Conservation (phyloP, 2,329 filamentous ascomycete species). For the Fusarium transvaalense region DNA sequence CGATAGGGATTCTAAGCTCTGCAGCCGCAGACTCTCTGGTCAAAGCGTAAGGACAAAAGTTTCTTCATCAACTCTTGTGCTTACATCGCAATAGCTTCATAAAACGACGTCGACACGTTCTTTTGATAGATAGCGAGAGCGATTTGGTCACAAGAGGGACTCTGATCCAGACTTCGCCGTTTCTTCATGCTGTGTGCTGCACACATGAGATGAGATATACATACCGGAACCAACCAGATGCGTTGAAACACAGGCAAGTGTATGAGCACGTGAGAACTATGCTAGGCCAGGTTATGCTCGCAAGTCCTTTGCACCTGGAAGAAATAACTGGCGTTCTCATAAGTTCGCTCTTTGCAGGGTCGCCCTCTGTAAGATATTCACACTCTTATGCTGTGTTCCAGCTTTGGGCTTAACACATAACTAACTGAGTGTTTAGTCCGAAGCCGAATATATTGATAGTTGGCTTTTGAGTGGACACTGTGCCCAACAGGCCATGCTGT, state of each 20-base stretch:
- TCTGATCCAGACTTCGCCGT: slow-evolving; percentile 53
- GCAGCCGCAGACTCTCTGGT: slow-evolving; percentile 24
- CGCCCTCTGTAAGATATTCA: slow-evolving; percentile 34
- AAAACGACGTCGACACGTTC: slow-evolving; percentile 18
- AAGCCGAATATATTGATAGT: slow-evolving; percentile 57
- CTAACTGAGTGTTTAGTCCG: slow-evolving; percentile 22
- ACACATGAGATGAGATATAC: slow-evolving; percentile 54
- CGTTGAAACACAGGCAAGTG: slow-evolving; percentile 51
- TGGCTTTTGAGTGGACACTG: slow-evolving; percentile 59
- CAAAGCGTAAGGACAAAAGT: slow-evolving; percentile 7
- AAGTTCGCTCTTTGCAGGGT: slow-evolving; percentile 50
- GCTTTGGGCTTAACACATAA: no score
- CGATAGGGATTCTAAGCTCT: slow-evolving; percentile 19
- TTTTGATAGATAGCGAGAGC: slow-evolving; percentile 20
- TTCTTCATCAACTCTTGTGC: neutral
- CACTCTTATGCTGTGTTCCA: neutral
- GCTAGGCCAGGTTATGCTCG: slow-evolving; percentile 56
- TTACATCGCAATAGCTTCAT: slow-evolving; percentile 11
- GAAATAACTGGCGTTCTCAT: slow-evolving; percentile 58
- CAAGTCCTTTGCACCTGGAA: slow-evolving; percentile 56
- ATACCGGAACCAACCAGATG: slow-evolving; percentile 32
- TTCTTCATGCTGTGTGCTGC: slow-evolving; percentile 57
- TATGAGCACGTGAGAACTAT: slow-evolving; percentile 56
- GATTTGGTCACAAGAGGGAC: slow-evolving; percentile 38
- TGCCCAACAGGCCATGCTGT: slow-evolving; percentile 58